Base-by-base conservation (phyloP, 2,329 filamentous ascomycete genomes). In the Pseudopyricularia javanii region DNA sequence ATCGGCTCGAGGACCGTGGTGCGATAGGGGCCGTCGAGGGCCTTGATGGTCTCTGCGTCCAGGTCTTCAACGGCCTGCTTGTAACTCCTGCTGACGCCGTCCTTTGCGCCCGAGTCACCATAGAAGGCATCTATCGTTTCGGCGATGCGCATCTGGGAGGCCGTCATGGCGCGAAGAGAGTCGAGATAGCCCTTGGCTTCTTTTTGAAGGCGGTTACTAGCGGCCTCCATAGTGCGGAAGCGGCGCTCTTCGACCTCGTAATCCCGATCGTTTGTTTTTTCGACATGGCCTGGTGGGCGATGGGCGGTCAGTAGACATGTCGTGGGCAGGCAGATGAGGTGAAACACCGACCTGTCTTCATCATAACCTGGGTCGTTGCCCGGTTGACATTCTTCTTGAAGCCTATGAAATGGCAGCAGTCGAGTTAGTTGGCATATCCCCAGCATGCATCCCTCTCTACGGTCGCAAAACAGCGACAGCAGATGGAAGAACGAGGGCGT, bases 71-170 rank as follows among this genome's bases (percentile, higher is more conserved):
- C 94, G 8, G 93, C 93, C 68, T 97, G 91, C 71, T 97, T 98
- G 74, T 98, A 98, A 67, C 88, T 95, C 66, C 91, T 81, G 70
- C 88, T 94, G 55, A 98, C 93, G 53, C 93, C 93, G 66, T 98
- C 94, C 63, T 84, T 88, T 50, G 93, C 90, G 51, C 94, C 94
- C 1, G 91, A 85, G 66, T 98, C 93, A 53, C 93, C 93, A 72
- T 98, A 98, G 70, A 98, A 98, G 40, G 93, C 93, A 71, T 98
- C 93, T 70, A 98, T 98, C 20, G 93, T 98, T 70, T 98, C 93
- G 59, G 93, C 93, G 68, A 98, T 97, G 65, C 91, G 86, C 91
- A 98, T 97, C 72, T 98, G 93, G 52, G 91, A 96, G 51, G 93
- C 91, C 15, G 93, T 98, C 93, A 98, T 98, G 60, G 93, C 91